Evolutionary conservation across 768 basidiomycete genomes (phyloP).

Genomic region (Omphalotus guepiniiformis): DNA sequence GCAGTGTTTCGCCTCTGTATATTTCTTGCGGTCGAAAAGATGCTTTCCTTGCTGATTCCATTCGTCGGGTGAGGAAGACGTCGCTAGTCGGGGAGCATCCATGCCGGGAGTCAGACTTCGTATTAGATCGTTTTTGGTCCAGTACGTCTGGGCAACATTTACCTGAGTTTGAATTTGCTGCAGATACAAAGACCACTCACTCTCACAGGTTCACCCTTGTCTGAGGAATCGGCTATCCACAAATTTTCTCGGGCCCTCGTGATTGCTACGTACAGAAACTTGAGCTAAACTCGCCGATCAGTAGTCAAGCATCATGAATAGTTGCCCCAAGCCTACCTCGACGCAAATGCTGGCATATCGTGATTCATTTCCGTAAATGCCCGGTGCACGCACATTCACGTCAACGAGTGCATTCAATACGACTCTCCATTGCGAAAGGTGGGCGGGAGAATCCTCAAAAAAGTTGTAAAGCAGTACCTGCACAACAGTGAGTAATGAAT

Average conservation of each 20-base stretch:
- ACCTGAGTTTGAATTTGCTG: not conserved
- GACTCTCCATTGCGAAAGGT: conserved; percentile 54
- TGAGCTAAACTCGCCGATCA: conserved; percentile 42
- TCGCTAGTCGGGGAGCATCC: conserved; percentile 38
- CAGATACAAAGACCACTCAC: conserved; percentile 27
- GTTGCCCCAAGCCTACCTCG: conserved; percentile 36
- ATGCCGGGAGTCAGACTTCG: conserved; percentile 33
- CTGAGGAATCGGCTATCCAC: conserved; percentile 65
- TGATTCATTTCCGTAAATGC: conserved; percentile 45
- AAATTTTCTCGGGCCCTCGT: conserved; percentile 66
- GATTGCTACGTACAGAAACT: conserved; percentile 66
- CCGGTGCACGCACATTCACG: conserved; percentile 31
- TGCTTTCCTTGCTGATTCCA: conserved; percentile 37
- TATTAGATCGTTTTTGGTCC: conserved; percentile 34
- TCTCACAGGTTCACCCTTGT: conserved; percentile 52
- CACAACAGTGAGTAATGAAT: not conserved
- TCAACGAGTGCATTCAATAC: conserved; percentile 40
- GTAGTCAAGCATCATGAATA: not conserved
- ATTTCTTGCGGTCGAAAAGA: conserved; percentile 32
- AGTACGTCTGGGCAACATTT: conserved; percentile 31
- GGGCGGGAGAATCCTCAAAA: conserved; percentile 58
- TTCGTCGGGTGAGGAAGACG: conserved; percentile 38
- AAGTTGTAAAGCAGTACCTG: conserved; percentile 75
- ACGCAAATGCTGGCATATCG: conserved; percentile 53
- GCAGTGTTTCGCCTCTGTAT: conserved; percentile 39